These are phyloP conservation scores for Pyrenochaeta sp. DNA, from an alignment of 2,329 filamentous ascomycete species.

Conservation along the genomic window DNA sequence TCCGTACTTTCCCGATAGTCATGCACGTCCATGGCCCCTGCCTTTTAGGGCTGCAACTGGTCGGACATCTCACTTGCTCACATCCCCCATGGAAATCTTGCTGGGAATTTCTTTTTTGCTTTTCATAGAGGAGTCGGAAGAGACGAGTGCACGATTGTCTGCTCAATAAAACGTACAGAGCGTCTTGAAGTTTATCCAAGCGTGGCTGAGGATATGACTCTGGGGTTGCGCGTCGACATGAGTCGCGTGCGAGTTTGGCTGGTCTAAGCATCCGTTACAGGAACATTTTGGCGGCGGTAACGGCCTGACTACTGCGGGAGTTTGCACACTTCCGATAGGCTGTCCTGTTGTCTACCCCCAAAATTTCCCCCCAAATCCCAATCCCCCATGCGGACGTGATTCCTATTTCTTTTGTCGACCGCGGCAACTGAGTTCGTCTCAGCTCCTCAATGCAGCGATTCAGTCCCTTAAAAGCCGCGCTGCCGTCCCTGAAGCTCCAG, in stretches of 20 bases:
- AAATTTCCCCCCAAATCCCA: conserved; percentile 9
- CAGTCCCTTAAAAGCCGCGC: conserved; percentile 44
- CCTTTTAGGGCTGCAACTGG: neutral
- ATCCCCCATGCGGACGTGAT: conserved; percentile 28
- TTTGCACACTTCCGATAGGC: conserved; percentile 40
- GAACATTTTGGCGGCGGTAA: conserved; percentile 19
- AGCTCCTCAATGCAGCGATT: conserved; percentile 47
- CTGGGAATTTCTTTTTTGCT: neutral
- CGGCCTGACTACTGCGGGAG: conserved; percentile 21
- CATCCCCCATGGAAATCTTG: neutral
- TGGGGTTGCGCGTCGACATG: neutral
- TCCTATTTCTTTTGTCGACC: conserved; percentile 43
- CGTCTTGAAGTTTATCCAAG: neutral
- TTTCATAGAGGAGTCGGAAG: neutral
- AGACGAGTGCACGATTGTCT: neutral
- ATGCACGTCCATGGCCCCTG: neutral
- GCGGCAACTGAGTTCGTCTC: conserved; percentile 31
- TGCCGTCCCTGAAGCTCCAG: conserved; percentile 32
- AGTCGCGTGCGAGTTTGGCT: neutral
- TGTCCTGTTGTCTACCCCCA: conserved; percentile 17
- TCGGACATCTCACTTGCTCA: neutral
- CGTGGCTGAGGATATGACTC: neutral
- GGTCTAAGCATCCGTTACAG: conserved; percentile 18
- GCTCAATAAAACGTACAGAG: neutral
- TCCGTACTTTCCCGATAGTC: neutral